A percentile compares a stretch with the other conserved stretches of the same genome.
Conservation (phyloP, 192 early-diverging fungal species). For the Cetraspora pellucida region DNA sequence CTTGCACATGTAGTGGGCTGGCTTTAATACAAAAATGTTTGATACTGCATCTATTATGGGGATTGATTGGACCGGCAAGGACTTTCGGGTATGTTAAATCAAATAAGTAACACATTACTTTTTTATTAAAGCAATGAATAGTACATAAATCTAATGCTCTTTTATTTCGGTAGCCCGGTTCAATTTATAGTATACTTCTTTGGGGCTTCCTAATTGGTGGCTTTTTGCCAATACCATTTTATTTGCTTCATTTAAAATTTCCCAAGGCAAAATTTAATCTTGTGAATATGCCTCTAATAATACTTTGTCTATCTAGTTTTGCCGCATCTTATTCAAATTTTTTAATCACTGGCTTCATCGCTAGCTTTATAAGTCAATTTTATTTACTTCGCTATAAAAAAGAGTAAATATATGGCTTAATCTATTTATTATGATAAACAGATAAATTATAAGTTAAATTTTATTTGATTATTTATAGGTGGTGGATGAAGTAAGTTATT, state of each 20-base stretch:
- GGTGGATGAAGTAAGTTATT: background rate
- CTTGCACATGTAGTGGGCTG: background rate
- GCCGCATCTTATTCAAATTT: slow-evolving; percentile 12
- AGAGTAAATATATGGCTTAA: background rate
- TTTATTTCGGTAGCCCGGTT: slow-evolving; percentile 8
- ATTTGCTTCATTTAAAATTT: slow-evolving; percentile 45
- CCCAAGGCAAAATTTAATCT: slow-evolving; percentile 45
- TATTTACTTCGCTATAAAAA: slow-evolving; percentile 1
- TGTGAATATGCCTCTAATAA: slow-evolving; percentile 24
- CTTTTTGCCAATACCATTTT: slow-evolving; percentile 38
- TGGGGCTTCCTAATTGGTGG: slow-evolving; percentile 49
- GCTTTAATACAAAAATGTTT: background rate
- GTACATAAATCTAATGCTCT: background rate
- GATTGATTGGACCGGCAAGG: slow-evolving; percentile 57
- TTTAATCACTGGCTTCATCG: background rate
- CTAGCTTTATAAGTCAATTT: slow-evolving; percentile 15
- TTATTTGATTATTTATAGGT: background rate
- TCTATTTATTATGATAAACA: background rate
- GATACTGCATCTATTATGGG: slow-evolving; percentile 67
- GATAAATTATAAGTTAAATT: background rate
- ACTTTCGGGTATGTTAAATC: slow-evolving; percentile 47
- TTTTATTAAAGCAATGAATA: too few relatives aligned
- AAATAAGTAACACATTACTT: background rate
- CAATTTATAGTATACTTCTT: slow-evolving; percentile 43
- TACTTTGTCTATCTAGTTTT: background rate